These are phyloP conservation scores for Eudorina sp. DNA, from an alignment of 139 green algal species.

Conservation along the genomic window DNA sequence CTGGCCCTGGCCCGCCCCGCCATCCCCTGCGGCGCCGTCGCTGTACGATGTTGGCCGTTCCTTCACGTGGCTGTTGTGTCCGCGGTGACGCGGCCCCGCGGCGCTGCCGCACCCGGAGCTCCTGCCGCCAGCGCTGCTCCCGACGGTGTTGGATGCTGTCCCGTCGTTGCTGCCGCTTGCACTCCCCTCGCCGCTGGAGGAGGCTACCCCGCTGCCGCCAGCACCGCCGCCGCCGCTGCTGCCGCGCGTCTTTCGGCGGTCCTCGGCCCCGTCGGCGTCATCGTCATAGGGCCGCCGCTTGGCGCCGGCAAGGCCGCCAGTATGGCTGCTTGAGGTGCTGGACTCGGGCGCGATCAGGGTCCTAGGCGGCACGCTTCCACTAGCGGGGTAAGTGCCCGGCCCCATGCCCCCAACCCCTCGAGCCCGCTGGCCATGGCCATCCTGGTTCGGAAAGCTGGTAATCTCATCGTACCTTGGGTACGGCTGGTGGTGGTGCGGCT, in stretches of 20 bases:
- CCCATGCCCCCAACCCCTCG: too few species aligned
- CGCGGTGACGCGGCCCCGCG: too few species aligned
- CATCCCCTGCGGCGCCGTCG: too few species aligned
- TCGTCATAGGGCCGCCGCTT: background rate
- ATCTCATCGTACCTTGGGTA: background rate
- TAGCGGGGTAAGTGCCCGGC: too few species aligned
- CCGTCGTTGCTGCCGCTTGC: conserved; percentile 9
- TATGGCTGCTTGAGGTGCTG: background rate
- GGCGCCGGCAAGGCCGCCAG: background rate
- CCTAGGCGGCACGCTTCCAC: background rate
- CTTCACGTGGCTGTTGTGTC: too few species aligned
- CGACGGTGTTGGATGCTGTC: too few species aligned
- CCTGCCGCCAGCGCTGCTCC: too few species aligned
- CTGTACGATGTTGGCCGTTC: too few species aligned
- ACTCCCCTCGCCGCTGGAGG: background rate
- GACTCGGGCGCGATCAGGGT: background rate
- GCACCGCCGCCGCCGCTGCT: background rate
- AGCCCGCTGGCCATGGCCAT: background rate
- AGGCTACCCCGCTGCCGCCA: background rate
- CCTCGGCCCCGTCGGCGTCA: background rate
- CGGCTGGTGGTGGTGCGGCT: background rate
- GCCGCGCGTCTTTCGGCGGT: background rate
- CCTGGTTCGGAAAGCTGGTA: background rate
- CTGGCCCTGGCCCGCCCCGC: too few species aligned
- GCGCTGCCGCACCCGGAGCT: too few species aligned